phyloP scores from a whole-genome alignment of 352 stramenopile genomes.

The Pythium folliculosum region DNA sequence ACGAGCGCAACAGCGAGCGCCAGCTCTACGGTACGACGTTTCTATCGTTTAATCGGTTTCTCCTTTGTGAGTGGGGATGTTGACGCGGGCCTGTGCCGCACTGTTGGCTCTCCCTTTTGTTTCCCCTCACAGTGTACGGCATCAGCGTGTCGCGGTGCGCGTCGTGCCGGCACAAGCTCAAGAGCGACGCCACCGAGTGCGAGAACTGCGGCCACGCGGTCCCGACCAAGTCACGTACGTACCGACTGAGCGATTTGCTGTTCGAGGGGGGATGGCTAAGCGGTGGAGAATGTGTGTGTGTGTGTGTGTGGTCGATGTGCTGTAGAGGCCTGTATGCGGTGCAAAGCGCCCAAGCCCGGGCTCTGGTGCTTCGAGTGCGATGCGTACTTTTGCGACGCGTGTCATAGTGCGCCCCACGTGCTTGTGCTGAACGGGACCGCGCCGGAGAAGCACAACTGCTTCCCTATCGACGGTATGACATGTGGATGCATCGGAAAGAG shows the following conservation, averaged over 20 bases:
- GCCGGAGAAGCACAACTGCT: slow-evolving; percentile 46
- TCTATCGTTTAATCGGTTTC: neutral
- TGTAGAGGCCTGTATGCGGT: slow-evolving; percentile 50
- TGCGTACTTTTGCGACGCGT: slow-evolving; percentile 58
- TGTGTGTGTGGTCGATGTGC: no score
- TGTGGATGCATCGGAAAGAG: neutral
- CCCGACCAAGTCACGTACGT: slow-evolving; percentile 24
- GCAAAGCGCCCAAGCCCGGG: slow-evolving; percentile 34
- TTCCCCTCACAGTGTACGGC: slow-evolving; percentile 49
- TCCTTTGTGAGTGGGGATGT: no score
- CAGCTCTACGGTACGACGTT: slow-evolving; percentile 46
- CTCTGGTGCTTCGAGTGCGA: slow-evolving; percentile 77
- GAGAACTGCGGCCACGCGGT: slow-evolving; percentile 43
- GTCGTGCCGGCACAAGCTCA: slow-evolving; percentile 46
- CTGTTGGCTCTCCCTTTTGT: neutral
- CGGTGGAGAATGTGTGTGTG: no score
- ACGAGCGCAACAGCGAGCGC: slow-evolving; percentile 49
- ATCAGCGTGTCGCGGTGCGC: slow-evolving; percentile 55
- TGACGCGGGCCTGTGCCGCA: no score
- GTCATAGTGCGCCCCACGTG: slow-evolving; percentile 57
- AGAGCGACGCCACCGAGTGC: slow-evolving; percentile 35
- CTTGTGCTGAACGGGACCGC: slow-evolving; percentile 38
- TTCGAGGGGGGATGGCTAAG: neutral
- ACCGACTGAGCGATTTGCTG: neutral
- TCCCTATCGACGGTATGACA: slow-evolving; percentile 48